Conservation (phyloP, 2,329 filamentous ascomycete genomes). For the Talaromyces sp. region DNA sequence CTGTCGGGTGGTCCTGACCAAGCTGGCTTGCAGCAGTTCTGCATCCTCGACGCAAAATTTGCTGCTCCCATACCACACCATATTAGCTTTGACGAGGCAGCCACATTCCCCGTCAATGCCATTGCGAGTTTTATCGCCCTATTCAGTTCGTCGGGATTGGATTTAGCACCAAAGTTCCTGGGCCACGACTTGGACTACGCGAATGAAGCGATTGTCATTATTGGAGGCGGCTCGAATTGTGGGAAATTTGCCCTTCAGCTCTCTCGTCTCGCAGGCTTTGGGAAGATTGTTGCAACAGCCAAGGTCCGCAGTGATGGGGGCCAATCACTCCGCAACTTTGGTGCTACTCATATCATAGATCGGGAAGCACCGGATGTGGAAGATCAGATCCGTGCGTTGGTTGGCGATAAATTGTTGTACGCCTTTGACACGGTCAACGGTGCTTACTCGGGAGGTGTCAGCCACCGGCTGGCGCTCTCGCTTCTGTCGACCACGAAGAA, state of each 20-base stretch:
- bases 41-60: no score
- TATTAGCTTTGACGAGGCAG: conserved; percentile 34
- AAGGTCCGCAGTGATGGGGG: no score
- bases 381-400: conserved; percentile 29
- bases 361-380: conserved; percentile 31
- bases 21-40: conserved; percentile 37
- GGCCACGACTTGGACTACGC: conserved; percentile 12
- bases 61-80: no score
- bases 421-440: conserved; percentile 33
- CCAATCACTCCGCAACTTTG: conserved; percentile 24
- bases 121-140: conserved; percentile 31
- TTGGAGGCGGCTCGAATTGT: conserved; percentile 24
- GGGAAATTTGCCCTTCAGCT: conserved; percentile 24
- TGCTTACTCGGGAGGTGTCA: no score
- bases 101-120: conserved; percentile 36
- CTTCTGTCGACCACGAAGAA: conserved; percentile 33
- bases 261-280: conserved; percentile 30
- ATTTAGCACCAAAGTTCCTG: no score
- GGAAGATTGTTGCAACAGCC: conserved; percentile 34
- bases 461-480: conserved; percentile 28
- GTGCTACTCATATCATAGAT: conserved; percentile 42
- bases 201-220: conserved; percentile 19
- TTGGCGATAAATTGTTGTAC: conserved; percentile 38
- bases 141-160: conserved; percentile 27
- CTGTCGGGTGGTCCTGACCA: conserved; percentile 22